A percentile compares a stretch with the other conserved stretches of the same genome.
Evolutionary conservation across 2,329 filamentous ascomycete genomes (phyloP).

Genomic region (Pleoardoris graminearum): DNA sequence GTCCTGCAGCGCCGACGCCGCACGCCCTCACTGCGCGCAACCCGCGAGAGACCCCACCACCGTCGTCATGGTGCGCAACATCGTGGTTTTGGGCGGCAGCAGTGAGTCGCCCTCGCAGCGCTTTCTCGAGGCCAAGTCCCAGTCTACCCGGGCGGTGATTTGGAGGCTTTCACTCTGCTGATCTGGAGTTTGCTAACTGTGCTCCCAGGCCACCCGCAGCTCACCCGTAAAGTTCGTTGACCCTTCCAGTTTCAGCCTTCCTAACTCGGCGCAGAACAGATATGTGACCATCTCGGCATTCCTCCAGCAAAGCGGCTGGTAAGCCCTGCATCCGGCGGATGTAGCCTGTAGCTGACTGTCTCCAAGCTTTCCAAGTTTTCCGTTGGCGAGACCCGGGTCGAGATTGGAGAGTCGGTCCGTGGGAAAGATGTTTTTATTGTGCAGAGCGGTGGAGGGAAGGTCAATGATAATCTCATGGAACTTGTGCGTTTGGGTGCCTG

Average conservation of each 20-base stretch:
- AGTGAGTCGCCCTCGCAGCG: conserved; percentile 52
- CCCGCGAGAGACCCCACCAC: conserved; percentile 14
- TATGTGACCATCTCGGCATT: conserved; percentile 87
- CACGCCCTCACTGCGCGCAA: conserved; percentile 2
- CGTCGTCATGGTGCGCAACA: conserved; percentile 81
- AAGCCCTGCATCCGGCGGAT: background rate
- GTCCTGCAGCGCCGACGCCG: conserved; percentile 9
- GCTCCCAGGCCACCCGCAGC: conserved; percentile 13
- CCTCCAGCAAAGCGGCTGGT: conserved; percentile 76
- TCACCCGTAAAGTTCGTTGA: conserved; percentile 8
- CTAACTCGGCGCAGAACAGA: conserved; percentile 51
- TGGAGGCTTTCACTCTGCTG: background rate
- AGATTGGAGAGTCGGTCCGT: conserved; percentile 94
- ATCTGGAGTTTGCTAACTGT: conserved; percentile 1
- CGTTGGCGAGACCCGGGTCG: conserved; percentile 90
- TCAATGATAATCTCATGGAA: conserved; percentile 97
- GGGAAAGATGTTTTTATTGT: conserved; percentile 98
- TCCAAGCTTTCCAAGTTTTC: conserved; percentile 78
- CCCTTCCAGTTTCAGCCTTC: conserved; percentile 5
- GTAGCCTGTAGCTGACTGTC: conserved; percentile 5
- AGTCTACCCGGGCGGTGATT: background rate
- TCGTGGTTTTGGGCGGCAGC: conserved; percentile 89
- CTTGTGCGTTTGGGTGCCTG: conserved; percentile 33
- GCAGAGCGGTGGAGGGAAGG: conserved; percentile 86
- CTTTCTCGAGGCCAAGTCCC: background rate